Percentiles rank a stretch among this genome's conserved stretches.
Evolutionary conservation across 2,329 filamentous ascomycete species (phyloP).

Genomic region (Cephalotrichum gorgonifer): DNA sequence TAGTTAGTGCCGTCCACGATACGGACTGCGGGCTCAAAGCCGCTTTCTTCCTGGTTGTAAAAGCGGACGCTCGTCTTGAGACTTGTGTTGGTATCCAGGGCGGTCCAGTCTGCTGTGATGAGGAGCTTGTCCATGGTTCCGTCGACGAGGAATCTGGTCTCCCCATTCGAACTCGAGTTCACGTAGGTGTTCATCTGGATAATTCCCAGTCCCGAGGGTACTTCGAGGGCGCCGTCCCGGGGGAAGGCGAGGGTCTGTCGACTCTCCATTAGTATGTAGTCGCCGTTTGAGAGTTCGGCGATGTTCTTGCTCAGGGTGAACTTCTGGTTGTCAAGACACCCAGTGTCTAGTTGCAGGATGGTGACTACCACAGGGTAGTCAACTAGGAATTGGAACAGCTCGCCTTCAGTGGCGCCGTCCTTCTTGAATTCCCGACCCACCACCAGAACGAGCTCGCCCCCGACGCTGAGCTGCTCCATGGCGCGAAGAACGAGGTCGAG

Average conservation of each 20-base stretch:
- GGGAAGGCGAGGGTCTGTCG: background rate
- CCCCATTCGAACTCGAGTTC: background rate
- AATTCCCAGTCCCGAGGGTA: background rate
- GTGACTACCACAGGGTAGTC: background rate
- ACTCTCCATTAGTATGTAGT: background rate
- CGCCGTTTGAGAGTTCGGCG: background rate
- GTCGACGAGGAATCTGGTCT: constrained; percentile 7
- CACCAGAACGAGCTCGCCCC: constrained; percentile 1
- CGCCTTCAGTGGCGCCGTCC: background rate
- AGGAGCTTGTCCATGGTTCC: constrained; percentile 4
- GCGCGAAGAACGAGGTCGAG: background rate
- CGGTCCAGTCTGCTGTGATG: background rate
- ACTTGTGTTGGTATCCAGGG: background rate
- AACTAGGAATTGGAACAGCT: background rate
- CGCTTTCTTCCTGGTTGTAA: background rate
- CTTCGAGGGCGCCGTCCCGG: background rate
- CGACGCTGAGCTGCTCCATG: background rate
- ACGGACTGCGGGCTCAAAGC: background rate
- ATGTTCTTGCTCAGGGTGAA: background rate
- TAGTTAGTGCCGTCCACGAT: background rate
- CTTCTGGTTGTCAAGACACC: background rate
- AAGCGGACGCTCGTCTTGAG: background rate
- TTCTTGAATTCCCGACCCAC: background rate
- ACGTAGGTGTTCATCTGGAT: background rate
- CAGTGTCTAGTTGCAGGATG: background rate